Percentiles rank a stretch among this genome's conserved stretches.
Conservation (phyloP, 78 protist genomes). For the slime mould (Dictyostelium discoideum) region DNA sequence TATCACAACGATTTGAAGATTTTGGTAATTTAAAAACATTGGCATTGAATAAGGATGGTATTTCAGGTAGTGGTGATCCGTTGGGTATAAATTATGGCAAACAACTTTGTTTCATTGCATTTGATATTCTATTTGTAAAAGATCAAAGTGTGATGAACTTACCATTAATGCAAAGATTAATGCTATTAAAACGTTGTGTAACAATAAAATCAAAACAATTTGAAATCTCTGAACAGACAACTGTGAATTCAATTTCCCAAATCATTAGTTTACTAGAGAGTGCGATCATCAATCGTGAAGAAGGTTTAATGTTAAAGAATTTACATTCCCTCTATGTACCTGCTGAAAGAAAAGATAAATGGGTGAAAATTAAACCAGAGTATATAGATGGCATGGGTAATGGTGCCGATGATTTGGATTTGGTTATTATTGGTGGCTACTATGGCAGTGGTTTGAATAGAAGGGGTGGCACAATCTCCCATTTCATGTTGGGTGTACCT, state of each 20-base stretch:
- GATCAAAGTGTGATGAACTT: slow-evolving; percentile 65
- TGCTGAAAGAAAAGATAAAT: slow-evolving; percentile 81
- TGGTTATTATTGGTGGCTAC: slow-evolving; percentile 92
- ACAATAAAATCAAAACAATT: slow-evolving; percentile 26
- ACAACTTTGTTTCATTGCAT: slow-evolving; percentile 80
- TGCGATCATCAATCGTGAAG: slow-evolving; percentile 78
- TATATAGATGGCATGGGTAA: slow-evolving; percentile 86
- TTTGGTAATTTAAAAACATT: slow-evolving; percentile 88
- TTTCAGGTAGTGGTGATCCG: slow-evolving; percentile 16
- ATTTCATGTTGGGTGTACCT: slow-evolving; percentile 88
- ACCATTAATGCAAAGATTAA: slow-evolving; percentile 63
- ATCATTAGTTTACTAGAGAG: slow-evolving; percentile 48
- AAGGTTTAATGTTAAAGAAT: slow-evolving; percentile 91
- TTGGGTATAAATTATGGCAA: slow-evolving; percentile 73
- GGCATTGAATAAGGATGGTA: slow-evolving; percentile 33
- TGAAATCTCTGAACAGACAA: slow-evolving; percentile 70
- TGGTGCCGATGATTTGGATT: slow-evolving; percentile 89
- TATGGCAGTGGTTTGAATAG: slow-evolving; percentile 86
- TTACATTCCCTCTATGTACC: slow-evolving; percentile 70
- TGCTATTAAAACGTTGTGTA: slow-evolving; percentile 47
- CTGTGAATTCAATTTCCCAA: slow-evolving; percentile 3
- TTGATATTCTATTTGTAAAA: slow-evolving; percentile 89
- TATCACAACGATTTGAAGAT: slow-evolving; percentile 75
- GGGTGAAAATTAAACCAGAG: slow-evolving; percentile 95
- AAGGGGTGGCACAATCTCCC: slow-evolving; percentile 87